Conservation (phyloP, 441 rosid species). For the Arabidopsis hybrid region DNA sequence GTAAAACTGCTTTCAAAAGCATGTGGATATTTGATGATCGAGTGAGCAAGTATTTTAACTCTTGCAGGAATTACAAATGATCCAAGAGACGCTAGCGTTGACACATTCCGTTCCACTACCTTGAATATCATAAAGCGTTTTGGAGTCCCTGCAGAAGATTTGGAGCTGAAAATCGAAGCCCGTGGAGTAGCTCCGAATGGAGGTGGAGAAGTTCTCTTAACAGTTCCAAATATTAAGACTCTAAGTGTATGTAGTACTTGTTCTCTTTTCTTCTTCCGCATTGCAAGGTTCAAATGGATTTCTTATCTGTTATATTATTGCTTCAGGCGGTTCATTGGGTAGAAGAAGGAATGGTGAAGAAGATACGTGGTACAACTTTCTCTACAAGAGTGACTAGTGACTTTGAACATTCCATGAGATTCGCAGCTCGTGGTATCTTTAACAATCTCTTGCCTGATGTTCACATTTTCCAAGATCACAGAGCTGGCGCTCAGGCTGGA, state of each 20-base stretch:
- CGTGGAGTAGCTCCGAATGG: constrained; percentile 85
- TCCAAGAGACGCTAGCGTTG: constrained; percentile 75
- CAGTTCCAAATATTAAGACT: constrained; percentile 66
- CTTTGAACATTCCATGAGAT: constrained; percentile 82
- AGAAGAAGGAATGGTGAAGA: constrained; percentile 91
- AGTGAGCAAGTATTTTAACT: neutral
- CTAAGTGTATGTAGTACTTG: constrained; percentile 43
- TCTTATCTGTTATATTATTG: constrained; percentile 14
- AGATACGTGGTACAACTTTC: constrained; percentile 85
- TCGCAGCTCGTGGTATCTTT: constrained; percentile 89
- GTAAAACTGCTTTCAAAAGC: neutral
- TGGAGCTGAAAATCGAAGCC: constrained; percentile 71
- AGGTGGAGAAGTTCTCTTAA: constrained; percentile 83
- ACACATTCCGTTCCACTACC: constrained; percentile 76
- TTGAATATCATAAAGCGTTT: constrained; percentile 74
- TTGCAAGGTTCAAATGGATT: constrained; percentile 11
- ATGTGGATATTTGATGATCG: neutral
- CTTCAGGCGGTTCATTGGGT: constrained; percentile 76
- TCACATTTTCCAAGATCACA: constrained; percentile 76
- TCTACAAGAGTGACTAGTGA: constrained; percentile 73
- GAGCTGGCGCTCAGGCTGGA: constrained; percentile 77
- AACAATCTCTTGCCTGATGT: constrained; percentile 89
- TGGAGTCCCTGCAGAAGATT: constrained; percentile 80
- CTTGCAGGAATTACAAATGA: constrained; percentile 85
- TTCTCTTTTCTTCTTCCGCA: neutral